Conservation (phyloP, 345 rosid genomes). For the Syzygium oleosum region DNA sequence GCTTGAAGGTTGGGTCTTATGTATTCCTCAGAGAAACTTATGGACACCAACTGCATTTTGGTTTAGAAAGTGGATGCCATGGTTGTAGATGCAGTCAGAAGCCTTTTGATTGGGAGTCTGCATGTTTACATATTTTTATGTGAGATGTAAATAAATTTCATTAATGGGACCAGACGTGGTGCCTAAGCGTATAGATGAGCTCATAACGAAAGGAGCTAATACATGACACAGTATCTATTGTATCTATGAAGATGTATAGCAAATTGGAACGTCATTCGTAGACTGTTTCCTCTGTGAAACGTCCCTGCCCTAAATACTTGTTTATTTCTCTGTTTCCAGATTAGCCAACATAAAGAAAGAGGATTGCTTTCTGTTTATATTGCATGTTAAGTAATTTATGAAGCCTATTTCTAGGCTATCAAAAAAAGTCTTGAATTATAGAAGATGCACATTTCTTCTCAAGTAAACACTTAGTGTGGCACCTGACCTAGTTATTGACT, state of each 20-base stretch:
- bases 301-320: background rate
- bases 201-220: background rate
- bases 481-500: background rate
- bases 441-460: background rate
- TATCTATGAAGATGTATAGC: background rate
- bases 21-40: background rate
- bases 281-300: background rate
- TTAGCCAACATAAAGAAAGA: background rate
- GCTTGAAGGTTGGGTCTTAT: background rate
- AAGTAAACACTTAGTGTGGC: background rate
- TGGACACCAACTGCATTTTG: background rate
- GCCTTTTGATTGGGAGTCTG: background rate
- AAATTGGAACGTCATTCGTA: background rate
- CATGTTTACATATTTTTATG: background rate
- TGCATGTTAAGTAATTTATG: background rate
- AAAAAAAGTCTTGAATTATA: background rate
- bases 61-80: background rate
- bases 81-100: background rate
- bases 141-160: background rate
- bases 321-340: background rate
- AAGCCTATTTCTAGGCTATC: background rate
- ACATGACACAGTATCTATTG: background rate
- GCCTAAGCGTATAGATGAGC: background rate
- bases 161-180: background rate
- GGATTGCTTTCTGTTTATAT: background rate